These are phyloP conservation scores for Glebionis coronaria DNA, from an alignment of 129 eudicot species.

Conservation along the genomic window DNA sequence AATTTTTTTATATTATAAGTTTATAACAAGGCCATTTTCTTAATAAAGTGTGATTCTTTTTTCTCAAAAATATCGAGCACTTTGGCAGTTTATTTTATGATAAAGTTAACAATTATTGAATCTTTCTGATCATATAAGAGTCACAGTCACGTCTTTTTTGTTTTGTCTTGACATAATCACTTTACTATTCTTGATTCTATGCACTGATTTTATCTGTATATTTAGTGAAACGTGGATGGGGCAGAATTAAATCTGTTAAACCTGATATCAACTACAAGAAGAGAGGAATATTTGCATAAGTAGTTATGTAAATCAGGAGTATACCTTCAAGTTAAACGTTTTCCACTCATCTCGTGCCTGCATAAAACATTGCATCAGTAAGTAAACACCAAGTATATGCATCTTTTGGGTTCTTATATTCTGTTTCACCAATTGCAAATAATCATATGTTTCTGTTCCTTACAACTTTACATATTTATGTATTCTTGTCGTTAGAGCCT, in stretches of 20 bases:
- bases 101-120: constrained; percentile 19
- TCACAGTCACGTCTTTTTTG: constrained; percentile 14
- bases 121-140: constrained; percentile 2
- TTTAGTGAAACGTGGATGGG: not conserved
- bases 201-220: not conserved
- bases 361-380: constrained; percentile 14
- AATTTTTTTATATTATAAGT: not conserved
- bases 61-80: not conserved
- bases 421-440: not conserved
- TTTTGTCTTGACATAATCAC: constrained; percentile 12
- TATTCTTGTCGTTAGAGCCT: not conserved
- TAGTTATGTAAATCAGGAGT: constrained; percentile 3
- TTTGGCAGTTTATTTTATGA: constrained; percentile 1
- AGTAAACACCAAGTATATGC: not conserved
- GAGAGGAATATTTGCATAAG: not conserved
- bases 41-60: not conserved
- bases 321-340: constrained; percentile 66
- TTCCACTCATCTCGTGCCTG: constrained; percentile 70
- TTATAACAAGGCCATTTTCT: constrained; percentile 1
- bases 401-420: too few relatives aligned
- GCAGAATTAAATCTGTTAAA: too few relatives aligned
- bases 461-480: not conserved
- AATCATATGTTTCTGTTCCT: not conserved
- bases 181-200: constrained; percentile 9
- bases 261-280: not conserved